Evolutionary conservation across 768 basidiomycete species (phyloP).

Genomic region (Hysterangium stoloniferum): DNA sequence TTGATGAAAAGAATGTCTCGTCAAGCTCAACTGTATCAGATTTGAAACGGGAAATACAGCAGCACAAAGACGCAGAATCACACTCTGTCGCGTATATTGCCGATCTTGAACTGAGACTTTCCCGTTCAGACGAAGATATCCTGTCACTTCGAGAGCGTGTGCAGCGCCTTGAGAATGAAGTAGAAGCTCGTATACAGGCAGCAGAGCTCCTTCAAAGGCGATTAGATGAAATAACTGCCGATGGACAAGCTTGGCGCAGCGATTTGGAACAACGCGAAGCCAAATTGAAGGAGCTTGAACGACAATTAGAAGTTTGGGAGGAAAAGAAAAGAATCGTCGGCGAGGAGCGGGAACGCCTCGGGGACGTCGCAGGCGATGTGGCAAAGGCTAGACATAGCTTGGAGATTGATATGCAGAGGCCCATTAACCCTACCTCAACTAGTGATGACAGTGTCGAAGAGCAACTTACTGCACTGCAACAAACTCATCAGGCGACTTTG

Average conservation of each 20-base stretch:
- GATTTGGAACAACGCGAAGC: conserved; percentile 82
- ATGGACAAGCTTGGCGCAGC: conserved; percentile 73
- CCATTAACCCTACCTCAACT: conserved; percentile 14
- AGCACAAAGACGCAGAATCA: conserved; percentile 68
- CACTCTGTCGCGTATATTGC: conserved; percentile 72
- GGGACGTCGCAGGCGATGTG: conserved; percentile 60
- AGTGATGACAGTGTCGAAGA: conserved; percentile 17
- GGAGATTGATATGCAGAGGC: conserved; percentile 31
- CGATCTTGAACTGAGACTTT: conserved; percentile 77
- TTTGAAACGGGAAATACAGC: conserved; percentile 73
- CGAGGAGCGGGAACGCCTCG: conserved; percentile 59
- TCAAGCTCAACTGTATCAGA: conserved; percentile 77
- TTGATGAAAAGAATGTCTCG: conserved; percentile 69
- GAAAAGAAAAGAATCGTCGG: conserved; percentile 59
- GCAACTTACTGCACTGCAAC: conserved; percentile 69
- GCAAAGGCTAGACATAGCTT: conserved; percentile 61
- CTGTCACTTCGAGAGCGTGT: conserved; percentile 60
- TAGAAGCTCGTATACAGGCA: conserved; percentile 64
- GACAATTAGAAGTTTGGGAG: conserved; percentile 73
- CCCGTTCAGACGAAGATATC: conserved; percentile 72
- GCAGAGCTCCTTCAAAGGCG: conserved; percentile 63
- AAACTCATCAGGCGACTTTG: conserved; percentile 74
- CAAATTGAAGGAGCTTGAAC: conserved; percentile 67
- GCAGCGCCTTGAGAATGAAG: conserved; percentile 69
- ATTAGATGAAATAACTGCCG: conserved; percentile 58